Evolutionary conservation across 345 rosid genomes (phyloP), one percentile per base, ranked within the genome.

Genomic region (Trapa bicornis): DNA sequence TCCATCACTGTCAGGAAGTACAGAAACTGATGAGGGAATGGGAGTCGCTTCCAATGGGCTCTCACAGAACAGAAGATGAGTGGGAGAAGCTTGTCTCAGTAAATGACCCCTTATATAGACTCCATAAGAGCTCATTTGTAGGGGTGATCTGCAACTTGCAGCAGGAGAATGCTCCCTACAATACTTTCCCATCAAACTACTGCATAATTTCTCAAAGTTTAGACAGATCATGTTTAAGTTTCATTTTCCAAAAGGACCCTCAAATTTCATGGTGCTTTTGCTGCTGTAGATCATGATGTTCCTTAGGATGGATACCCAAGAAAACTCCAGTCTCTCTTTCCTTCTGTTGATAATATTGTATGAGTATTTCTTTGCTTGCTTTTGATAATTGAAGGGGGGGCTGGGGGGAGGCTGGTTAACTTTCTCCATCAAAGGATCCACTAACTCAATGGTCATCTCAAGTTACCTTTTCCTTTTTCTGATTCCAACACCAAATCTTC

Each of bases 21-120:
- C 38, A 43, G 79, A 56, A 74, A 73, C 68, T 76, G 82, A 80
- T 72, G 75, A 72, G 74, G 63, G 16, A 12, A 58, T 36, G 42
- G 62, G n/a, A 1, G 14, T n/a, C 60, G 11, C 36, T 65, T 32
- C 75, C 74, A 72, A 72, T 71, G 33, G 73, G 63, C 72, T 77
- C 67, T 77, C 75, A 39, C 62, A 7, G 6, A 74, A 39, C 62
- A 7, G 6, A 74, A 73, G 75, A 84, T 75, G 3, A 45, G 72
- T 75, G 47, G 75, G 85, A 72, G 71, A 64, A 64, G 74, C 67
- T 67, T n/a, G 74, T 76, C 56, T 66, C 61, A 38, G 66, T 66
- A 56, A 38, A n/a, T 67, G 16, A 53, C 64, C 45, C 75, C 72
- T 84, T 86, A 82, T 74, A 82, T 84, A 86, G 88, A 70, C 65